phyloP scores from a whole-genome alignment of 345 rosid species.

The Populus ilicifolia region DNA sequence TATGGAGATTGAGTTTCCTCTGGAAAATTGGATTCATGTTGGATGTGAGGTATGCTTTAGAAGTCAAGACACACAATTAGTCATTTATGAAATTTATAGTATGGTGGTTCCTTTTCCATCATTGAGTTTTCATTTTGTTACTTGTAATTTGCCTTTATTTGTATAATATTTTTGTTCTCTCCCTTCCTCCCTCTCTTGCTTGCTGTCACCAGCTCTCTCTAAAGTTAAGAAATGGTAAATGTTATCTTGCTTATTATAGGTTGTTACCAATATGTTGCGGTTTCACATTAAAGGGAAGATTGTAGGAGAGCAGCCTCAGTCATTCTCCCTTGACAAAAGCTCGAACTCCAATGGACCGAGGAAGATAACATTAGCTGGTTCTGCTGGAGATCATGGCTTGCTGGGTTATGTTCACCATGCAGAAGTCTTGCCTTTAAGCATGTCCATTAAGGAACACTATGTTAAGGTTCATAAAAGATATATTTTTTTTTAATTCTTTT shows the following conservation, averaged over 20 bases:
- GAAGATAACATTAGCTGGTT: slow-evolving; percentile 44
- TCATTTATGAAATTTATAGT: background rate
- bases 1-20: slow-evolving; percentile 40
- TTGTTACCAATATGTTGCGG: slow-evolving; percentile 40
- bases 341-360: slow-evolving; percentile 23
- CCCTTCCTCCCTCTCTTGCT: background rate
- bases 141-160: background rate
- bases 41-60: slow-evolving; percentile 56
- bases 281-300: slow-evolving; percentile 58
- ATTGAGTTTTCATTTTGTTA: background rate
- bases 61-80: background rate
- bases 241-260: slow-evolving; percentile 32
- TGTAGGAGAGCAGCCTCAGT: slow-evolving; percentile 46
- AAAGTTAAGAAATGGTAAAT: slow-evolving; percentile 1
- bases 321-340: slow-evolving; percentile 34
- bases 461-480: slow-evolving; percentile 34
- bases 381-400: slow-evolving; percentile 41
- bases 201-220: background rate
- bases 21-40: slow-evolving; percentile 69
- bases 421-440: slow-evolving; percentile 40
- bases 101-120: background rate
- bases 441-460: slow-evolving; percentile 41
- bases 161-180: background rate
- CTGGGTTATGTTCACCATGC: slow-evolving; percentile 57
- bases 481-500: slow-evolving; percentile 7